phyloP scores from a whole-genome alignment of 2,329 filamentous ascomycete species.

The Exophiala mesophila region DNA sequence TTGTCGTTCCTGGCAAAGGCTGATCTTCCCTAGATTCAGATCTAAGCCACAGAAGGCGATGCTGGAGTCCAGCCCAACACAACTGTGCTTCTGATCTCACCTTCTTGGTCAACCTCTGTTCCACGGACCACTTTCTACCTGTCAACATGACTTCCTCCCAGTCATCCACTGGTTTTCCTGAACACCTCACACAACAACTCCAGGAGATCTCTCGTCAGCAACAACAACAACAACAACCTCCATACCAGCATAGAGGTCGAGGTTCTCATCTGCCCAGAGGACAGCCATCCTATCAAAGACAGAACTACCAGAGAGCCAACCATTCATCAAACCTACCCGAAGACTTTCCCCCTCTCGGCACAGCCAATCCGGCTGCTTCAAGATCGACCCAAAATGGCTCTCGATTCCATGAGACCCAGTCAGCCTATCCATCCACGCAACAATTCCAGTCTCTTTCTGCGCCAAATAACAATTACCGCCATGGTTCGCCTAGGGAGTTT shows the following conservation, averaged over 20 bases:
- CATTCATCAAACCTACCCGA: neutral
- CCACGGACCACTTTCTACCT: too few relatives aligned
- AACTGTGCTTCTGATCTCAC: too few relatives aligned
- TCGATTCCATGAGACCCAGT: neutral
- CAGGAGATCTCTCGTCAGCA: constrained; percentile 7
- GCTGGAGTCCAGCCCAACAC: too few relatives aligned
- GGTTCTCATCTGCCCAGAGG: neutral
- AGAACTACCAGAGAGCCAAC: neutral
- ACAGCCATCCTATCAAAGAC: neutral
- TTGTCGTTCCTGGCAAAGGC: too few relatives aligned
- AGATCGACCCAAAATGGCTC: constrained; percentile 3
- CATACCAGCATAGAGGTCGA: neutral
- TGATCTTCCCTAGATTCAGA: too few relatives aligned
- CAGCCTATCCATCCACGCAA: constrained; percentile 1
- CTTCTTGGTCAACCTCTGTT: too few relatives aligned
- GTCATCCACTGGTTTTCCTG: constrained; percentile 5
- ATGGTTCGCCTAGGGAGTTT: constrained; percentile 18
- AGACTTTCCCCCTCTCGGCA: constrained; percentile 1
- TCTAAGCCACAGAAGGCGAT: too few relatives aligned
- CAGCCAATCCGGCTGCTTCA: neutral
- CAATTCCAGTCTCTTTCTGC: constrained; percentile 4
- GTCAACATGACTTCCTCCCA: constrained; percentile 6
- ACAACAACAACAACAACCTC: too few relatives aligned
- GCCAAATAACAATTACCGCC: constrained; percentile 3
- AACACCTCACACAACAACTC: constrained; percentile 9